Base-by-base conservation (phyloP, 2,329 filamentous ascomycete genomes). In the Metarhizium album region DNA sequence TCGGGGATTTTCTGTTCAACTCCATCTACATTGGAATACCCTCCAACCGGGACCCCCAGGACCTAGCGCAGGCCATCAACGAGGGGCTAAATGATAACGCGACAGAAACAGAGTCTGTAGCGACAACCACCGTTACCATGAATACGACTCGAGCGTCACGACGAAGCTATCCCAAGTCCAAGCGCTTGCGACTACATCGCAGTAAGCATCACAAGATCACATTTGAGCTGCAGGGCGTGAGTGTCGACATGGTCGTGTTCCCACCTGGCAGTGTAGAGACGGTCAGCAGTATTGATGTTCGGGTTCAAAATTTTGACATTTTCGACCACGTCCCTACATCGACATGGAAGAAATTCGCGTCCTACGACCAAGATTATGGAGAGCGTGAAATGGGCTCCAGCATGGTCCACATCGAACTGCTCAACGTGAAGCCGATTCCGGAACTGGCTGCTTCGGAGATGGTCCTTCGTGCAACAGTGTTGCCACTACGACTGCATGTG, bases 291-390 rank as follows among this genome's bases (percentile, higher is more conserved):
- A 73, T 97, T 37, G 88, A 96, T 65, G 72, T 97, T 33, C 82
- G 89, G 8, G 75, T 98, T 11, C 78, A 81, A 38, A 85, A 93
- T 52, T 74, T 98, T 13, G 90, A 95, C 58, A 83, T 98, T 16
- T 95, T 93, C 55, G 93, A 98, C 65, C 89, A 96, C 62, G 79
- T 98, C 2, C 89, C 90, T 2, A 91, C 89, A 0, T 98, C 93
- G 3, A 96, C 91, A 0, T 98, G 94, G 94, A 94, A 87, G 67
- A 98, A 96, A 65, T 98, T 98, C 69, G 84, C 89, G 14, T 97
- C 91, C 0, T 96, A 95, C 60, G 87, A 95, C 71, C 82, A 87
- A 53, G 89, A 94, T 62, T 84, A 84, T 11, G 87, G 87, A n/a
- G 83, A 88, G 61, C 81, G 90, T 46, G 89, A 97, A 68, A 85